A percentile compares a stretch with the other conserved stretches of the same genome.
phyloP scores from a whole-genome alignment of 2,329 filamentous ascomycete species.

The Ambrosiella beaveri region DNA sequence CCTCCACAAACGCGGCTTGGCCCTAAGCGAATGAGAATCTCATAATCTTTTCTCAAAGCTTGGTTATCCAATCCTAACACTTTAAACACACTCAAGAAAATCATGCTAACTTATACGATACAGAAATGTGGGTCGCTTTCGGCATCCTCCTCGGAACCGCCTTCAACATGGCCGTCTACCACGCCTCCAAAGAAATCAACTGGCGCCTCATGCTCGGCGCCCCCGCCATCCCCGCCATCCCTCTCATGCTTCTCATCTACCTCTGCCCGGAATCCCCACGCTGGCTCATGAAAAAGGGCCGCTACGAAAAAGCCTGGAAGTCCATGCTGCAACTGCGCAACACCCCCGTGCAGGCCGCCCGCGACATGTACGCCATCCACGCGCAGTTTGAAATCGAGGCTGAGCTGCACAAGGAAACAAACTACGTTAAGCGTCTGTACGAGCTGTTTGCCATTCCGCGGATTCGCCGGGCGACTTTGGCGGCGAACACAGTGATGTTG shows the following conservation, averaged over 20 bases:
- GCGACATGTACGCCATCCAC: constrained; percentile 44
- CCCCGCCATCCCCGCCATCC: constrained; percentile 47
- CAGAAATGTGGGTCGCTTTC: constrained; percentile 34
- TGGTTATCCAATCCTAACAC: neutral
- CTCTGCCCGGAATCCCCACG: constrained; percentile 48
- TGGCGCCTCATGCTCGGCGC: constrained; percentile 42
- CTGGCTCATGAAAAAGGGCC: constrained; percentile 47
- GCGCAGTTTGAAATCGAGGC: constrained; percentile 20
- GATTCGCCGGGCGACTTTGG: constrained; percentile 43
- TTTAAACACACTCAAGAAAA: neutral
- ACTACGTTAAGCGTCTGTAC: constrained; percentile 33
- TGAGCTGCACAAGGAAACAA: constrained; percentile 21
- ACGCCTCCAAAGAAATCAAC: constrained; percentile 37
- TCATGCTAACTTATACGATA: neutral
- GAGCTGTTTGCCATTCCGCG: constrained; percentile 42
- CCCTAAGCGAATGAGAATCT: neutral
- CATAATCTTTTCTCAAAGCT: neutral
- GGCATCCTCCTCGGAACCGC: constrained; percentile 48
- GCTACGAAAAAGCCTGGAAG: constrained; percentile 34
- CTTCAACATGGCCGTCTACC: constrained; percentile 46
- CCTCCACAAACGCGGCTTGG: neutral
- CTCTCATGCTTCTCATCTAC: constrained; percentile 37
- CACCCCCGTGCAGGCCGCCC: constrained; percentile 39
- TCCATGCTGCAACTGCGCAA: constrained; percentile 41
- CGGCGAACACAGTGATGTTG: constrained; percentile 52